Base-by-base conservation (phyloP, 2,329 filamentous ascomycete species). In the Alternaria infectoria region DNA sequence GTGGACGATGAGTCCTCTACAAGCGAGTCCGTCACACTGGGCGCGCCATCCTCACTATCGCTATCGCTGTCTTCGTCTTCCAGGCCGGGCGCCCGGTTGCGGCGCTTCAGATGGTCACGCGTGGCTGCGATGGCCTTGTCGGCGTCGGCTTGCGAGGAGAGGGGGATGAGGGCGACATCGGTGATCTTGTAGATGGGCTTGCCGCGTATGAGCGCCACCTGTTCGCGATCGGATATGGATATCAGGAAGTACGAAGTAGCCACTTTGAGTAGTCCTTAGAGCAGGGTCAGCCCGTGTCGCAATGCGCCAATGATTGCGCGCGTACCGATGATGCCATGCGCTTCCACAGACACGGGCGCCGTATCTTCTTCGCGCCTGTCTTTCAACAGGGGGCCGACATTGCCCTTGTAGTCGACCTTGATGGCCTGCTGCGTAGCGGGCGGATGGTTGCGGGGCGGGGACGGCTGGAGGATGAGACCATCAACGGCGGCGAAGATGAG, bases 151-250 rank as follows among this genome's bases (percentile, higher is more conserved):
- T 90, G 90, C 6, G 91, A 95, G 3, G 90, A 88, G 57, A 96
- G 89, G 1, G 96, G 96, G 6, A 97, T 97, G n/a, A 98, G 83
- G 7, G 93, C 91, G 30, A 98, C 92, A 71, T 96, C 93, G 46
- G 91, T 96, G 63, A 97, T 88, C 43, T 93, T 90, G 79, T 96
- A 99, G 59, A 98, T 84, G 0, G 94, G 90, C 59, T 88, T 90
- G 6, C 93, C 93, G 68, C 90, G 89, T 54, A 98, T 89, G 68
- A 94, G 90, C 4, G 96, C 96, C 54, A 98, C 93, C 78, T 97
- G 92, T 74, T 96, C 88, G 50, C 95, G 91, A 61, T 89, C 88
- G 21, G 91, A 93, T 73, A 99, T 96, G 11, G 93, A 91, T 61
- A 99, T 87, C 7, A 99, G 87, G 80, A 95, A 98, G 67, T 89